Base-by-base conservation (phyloP, 805 yeast species). In the Pichia sporocuriosa region DNA sequence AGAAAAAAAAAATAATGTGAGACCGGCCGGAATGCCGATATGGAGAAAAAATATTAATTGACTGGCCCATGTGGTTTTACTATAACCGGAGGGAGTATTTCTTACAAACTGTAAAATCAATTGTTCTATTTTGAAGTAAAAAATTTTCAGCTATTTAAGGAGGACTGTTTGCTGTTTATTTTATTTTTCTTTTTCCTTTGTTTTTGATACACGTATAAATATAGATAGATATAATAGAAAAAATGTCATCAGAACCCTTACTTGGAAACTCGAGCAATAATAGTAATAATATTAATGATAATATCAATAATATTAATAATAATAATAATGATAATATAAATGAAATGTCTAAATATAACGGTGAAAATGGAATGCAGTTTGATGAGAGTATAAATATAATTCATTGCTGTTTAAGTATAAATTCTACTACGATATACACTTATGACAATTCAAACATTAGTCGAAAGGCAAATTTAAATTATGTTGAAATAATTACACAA, bases 341-440 rank as follows among this genome's bases (percentile, higher is more conserved):
- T n/a, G n/a, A n/a, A n/a, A n/a, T n/a, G n/a, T n/a, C n/a, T n/a
- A n/a, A n/a, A n/a, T n/a, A n/a, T n/a, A 26, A 12, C 13, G 15
- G 29, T 26, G 25, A 8, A 12, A 5, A 25, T 10, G 13, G 11
- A 13, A 11, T 6, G 19, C 31, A n/a, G 24, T 47, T 47, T 40
- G 40, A 47, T 32, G 49, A 44, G 13, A 31, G 12, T n/a, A 19
- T 32, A 4, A 42, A 48, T 20, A 49, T 58, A 6, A 53, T 57
- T 5, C 57, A 57, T 40, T 55, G 58, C n/a, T 53, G 59, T 17
- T 45, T 61, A 36, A 59, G 59, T 30, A 45, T 59, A 26, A 77
- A 79, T 52, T 77, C 83, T 15, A 73, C 81, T 6, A 76, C 83
- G 0, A 61, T 77, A 12, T 79, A 73, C 55, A 72, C 82, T 11